Percentiles rank a stretch among this genome's conserved stretches.
Conservation (phyloP, 73 alveolate species). For the Paramecium bursaria region DNA sequence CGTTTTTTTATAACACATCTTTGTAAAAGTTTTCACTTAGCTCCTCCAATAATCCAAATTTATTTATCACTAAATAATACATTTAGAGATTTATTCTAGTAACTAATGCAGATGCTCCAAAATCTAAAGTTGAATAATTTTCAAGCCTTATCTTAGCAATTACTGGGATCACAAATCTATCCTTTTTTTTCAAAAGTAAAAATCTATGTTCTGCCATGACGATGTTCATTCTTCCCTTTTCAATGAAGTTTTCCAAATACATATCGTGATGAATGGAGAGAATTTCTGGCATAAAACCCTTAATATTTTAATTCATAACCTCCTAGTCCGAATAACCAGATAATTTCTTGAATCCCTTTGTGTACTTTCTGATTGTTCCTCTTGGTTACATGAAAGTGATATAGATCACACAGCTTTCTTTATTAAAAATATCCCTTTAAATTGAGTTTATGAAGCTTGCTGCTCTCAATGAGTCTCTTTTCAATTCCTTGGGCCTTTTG, state of each 20-base stretch:
- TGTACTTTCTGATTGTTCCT: too few species aligned
- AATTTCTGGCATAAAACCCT: constrained; percentile 31
- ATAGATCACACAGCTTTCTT: too few species aligned
- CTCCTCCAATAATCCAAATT: constrained; percentile 38
- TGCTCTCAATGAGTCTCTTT: too few species aligned
- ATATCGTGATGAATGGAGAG: constrained; percentile 4
- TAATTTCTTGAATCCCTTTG: too few species aligned
- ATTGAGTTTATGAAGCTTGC: too few species aligned
- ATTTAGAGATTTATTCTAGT: not conserved
- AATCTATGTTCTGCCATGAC: constrained; percentile 35
- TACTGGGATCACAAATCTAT: constrained; percentile 7
- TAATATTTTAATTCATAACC: too few species aligned
- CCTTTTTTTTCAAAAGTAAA: constrained; percentile 5
- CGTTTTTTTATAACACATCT: too few species aligned
- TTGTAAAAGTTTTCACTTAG: too few species aligned
- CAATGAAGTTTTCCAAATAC: constrained; percentile 41
- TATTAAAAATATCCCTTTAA: too few species aligned
- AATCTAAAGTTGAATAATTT: constrained; percentile 4
- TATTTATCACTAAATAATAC: constrained; percentile 14
- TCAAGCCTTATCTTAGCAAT: constrained; percentile 33
- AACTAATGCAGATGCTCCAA: constrained; percentile 55
- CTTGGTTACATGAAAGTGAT: too few species aligned
- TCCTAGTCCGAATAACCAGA: too few species aligned
- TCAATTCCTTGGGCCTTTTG: too few species aligned
- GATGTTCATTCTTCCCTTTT: constrained; percentile 48